Conservation (phyloP, 106 monocot species). For the Hemerocallis citrina region DNA sequence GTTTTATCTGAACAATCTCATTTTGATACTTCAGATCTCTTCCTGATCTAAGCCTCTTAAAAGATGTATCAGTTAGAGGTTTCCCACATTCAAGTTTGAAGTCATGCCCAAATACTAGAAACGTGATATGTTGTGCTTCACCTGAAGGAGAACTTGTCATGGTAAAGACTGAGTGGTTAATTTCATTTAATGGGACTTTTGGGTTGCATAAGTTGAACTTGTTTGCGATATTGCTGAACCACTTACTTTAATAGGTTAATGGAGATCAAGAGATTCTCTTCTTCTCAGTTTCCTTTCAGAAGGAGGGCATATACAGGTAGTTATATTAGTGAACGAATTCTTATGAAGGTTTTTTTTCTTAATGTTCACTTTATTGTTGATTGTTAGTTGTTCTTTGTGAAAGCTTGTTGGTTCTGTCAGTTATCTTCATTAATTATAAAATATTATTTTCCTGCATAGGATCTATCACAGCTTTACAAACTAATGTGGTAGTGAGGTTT, state of each 20-base stretch:
- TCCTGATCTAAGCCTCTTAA: conserved; percentile 56
- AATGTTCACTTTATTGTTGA: too few species aligned
- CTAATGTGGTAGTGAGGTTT: too few species aligned
- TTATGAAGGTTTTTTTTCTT: background rate
- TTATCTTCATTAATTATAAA: background rate
- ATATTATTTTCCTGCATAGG: background rate
- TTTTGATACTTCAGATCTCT: conserved; percentile 51
- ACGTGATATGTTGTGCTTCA: conserved; percentile 39
- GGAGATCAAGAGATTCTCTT: conserved; percentile 65
- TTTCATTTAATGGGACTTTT: background rate
- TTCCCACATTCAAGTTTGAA: conserved; percentile 24
- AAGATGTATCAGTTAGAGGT: conserved; percentile 43
- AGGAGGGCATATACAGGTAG: conserved; percentile 48
- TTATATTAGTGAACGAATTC: background rate
- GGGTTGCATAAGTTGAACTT: background rate
- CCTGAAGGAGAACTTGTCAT: conserved; percentile 65
- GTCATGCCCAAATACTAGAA: conserved; percentile 13
- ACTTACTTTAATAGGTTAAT: conserved; percentile 36
- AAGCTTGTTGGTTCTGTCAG: background rate
- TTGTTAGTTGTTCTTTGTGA: background rate
- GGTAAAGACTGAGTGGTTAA: conserved; percentile 22
- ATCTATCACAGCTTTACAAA: too few species aligned
- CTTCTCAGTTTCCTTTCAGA: conserved; percentile 36
- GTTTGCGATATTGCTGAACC: background rate
- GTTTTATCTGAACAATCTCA: background rate